Evolutionary conservation across 805 yeast species (phyloP), one percentile per base, ranked within the genome.

Genomic region (Torulaspora microellipsoides): DNA sequence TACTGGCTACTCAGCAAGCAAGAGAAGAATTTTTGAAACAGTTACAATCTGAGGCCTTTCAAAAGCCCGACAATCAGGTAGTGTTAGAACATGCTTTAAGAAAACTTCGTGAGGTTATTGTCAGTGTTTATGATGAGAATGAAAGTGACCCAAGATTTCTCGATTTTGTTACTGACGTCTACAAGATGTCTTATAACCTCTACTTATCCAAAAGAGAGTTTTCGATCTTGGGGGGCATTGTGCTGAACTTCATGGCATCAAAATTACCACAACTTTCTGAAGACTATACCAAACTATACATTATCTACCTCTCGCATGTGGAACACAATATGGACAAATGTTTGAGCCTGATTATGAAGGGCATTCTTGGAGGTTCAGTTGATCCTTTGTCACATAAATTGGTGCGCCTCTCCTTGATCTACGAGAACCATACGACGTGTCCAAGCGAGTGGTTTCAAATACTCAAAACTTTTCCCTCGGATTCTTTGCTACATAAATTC

Each of bases 1-100:
- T 82, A 33, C 80, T 73, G 52, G 54, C 61, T 3, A 73, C 74
- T 52, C 66, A 66, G 3, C 39, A 43, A 4, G 75, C 72, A 8
- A 64, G 85, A 51, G 55, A 51, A 5, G 59, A 58, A 25, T 70
- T 68, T 40, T 75, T 74, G 52, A 51, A 58, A 2, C 49, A 60
- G 30, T 71, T 80, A 2, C 56, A 69, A 25, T 4, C 4, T 20
- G 8, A 20, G 25, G 25, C 25, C 25, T 20, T 8, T 20, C 25
- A 20, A 20, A 20, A 17, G 20, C 5, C 20, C 20, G 5, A 17
- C 20, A 17, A 17, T 17, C 20, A 17, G 5, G 20, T 3, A 3
- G 20, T 46, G 42, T 51, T 27, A 32, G 59, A 38, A 57, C 69
- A 57, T 65, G 76, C 60, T 38, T 51, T 55, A 38, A 40, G 50